Conservation (phyloP, 352 stramenopile species). For the Pythium phragmiticola region DNA sequence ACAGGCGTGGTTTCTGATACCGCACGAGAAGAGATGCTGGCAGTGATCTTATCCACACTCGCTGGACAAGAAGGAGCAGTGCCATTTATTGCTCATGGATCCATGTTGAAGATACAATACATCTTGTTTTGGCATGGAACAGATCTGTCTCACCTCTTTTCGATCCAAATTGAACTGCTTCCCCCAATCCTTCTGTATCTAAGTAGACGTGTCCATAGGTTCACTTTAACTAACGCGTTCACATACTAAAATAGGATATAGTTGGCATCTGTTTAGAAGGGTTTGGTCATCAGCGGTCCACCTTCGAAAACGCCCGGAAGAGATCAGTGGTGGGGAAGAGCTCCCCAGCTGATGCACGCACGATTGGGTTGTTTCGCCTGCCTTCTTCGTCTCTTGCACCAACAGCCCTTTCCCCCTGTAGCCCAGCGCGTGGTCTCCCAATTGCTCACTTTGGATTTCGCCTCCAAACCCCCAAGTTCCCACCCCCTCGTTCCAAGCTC, state of each 20-base stretch:
- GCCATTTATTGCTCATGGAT: too few relatives aligned
- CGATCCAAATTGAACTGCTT: not conserved
- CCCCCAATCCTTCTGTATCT: not conserved
- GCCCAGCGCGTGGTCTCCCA: not conserved
- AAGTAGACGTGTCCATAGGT: not conserved
- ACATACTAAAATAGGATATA: not conserved
- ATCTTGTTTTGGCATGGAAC: not conserved
- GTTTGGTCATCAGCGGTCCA: not conserved
- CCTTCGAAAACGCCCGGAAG: not conserved
- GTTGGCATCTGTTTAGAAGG: slow-evolving; percentile 2
- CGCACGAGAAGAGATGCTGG: too few relatives aligned
- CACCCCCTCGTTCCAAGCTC: not conserved
- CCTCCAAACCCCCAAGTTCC: slow-evolving; percentile 1
- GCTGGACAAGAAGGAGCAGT: too few relatives aligned
- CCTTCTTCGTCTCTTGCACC: not conserved
- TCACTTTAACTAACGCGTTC: not conserved
- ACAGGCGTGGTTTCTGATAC: too few relatives aligned
- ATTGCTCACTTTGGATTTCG: slow-evolving; percentile 25
- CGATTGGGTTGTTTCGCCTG: not conserved
- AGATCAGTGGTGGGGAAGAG: slow-evolving; percentile 7
- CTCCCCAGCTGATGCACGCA: slow-evolving; percentile 5
- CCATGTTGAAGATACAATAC: slow-evolving; percentile 1
- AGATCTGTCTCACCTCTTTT: slow-evolving; percentile 3
- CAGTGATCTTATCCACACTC: too few relatives aligned
- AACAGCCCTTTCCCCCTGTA: not conserved